Conservation (phyloP, 75 land plant genomes). For the Pinus albicaulis region DNA sequence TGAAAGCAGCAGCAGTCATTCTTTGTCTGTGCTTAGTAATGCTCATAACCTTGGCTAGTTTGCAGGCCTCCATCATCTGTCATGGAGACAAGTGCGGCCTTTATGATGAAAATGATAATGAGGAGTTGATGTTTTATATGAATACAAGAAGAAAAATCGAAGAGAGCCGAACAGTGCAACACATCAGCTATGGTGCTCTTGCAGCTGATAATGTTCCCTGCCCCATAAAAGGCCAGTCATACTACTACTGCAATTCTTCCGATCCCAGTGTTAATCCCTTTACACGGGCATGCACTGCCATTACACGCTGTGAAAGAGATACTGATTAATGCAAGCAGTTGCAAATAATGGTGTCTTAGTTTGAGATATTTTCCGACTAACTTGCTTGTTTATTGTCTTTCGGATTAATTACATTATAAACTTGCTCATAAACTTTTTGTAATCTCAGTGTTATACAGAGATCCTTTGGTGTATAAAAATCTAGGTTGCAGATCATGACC, state of each 20-base stretch:
- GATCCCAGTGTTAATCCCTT: background rate
- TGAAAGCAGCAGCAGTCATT: background rate
- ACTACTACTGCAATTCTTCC: constrained; percentile 8
- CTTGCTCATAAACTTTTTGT: no score
- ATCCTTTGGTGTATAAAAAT: background rate
- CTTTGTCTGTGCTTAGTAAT: background rate
- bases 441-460: background rate
- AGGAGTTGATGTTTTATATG: no score
- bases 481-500: no score
- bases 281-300: background rate
- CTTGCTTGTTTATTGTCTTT: no score
- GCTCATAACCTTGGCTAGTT: background rate
- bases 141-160: background rate
- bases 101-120: background rate
- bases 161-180: background rate
- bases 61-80: background rate
- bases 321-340: background rate
- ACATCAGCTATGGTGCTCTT: constrained; percentile 2
- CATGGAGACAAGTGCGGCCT: background rate
- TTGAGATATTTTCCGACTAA: no score
- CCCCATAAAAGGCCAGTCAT: constrained; percentile 4
- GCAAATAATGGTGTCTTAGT: no score
- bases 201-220: constrained; percentile 7
- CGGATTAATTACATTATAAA: no score
- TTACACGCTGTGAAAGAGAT: constrained; percentile 9